phyloP scores from a whole-genome alignment of 176 grass and related monocot genomes.

The Cenchrus americanus region DNA sequence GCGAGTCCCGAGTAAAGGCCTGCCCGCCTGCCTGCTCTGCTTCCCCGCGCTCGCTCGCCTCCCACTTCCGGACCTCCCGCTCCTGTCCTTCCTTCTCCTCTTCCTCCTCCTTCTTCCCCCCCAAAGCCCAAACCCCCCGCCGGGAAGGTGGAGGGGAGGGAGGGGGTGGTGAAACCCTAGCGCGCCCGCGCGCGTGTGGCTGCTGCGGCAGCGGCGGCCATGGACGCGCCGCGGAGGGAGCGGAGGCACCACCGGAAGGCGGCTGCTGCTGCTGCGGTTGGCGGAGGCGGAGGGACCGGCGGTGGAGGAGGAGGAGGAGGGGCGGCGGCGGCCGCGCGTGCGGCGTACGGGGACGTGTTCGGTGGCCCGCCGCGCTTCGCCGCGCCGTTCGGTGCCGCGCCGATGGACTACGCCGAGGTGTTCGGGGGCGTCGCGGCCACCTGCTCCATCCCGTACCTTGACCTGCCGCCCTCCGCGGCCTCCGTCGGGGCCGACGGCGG shows the following conservation, averaged over 20 bases:
- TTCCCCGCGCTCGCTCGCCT: neutral
- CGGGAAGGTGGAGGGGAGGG: neutral
- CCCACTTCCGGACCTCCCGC: slow-evolving; percentile 23
- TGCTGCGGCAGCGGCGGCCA: slow-evolving; percentile 5
- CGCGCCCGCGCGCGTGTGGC: neutral
- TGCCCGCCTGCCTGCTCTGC: neutral
- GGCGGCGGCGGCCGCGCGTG: neutral
- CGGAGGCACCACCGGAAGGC: slow-evolving; percentile 56
- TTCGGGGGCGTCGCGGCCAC: slow-evolving; percentile 66
- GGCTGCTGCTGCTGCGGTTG: neutral
- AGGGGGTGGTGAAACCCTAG: neutral
- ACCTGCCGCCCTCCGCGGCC: slow-evolving; percentile 55
- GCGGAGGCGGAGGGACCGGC: neutral
- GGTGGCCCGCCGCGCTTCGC: slow-evolving; percentile 67
- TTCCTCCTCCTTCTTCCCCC: neutral
- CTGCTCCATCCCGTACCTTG: slow-evolving; percentile 89
- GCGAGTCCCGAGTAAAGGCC: slow-evolving; percentile 23
- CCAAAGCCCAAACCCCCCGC: slow-evolving; percentile 32
- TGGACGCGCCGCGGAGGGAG: slow-evolving; percentile 61
- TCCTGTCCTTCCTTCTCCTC: neutral
- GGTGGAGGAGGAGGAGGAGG: neutral
- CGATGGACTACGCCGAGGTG: slow-evolving; percentile 76
- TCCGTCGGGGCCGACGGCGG: slow-evolving; percentile 2
- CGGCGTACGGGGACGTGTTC: slow-evolving; percentile 76
- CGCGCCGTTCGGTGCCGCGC: slow-evolving; percentile 49